These are phyloP conservation scores for Durio zibethinus DNA, from an alignment of 345 rosid species.

Conservation along the genomic window DNA sequence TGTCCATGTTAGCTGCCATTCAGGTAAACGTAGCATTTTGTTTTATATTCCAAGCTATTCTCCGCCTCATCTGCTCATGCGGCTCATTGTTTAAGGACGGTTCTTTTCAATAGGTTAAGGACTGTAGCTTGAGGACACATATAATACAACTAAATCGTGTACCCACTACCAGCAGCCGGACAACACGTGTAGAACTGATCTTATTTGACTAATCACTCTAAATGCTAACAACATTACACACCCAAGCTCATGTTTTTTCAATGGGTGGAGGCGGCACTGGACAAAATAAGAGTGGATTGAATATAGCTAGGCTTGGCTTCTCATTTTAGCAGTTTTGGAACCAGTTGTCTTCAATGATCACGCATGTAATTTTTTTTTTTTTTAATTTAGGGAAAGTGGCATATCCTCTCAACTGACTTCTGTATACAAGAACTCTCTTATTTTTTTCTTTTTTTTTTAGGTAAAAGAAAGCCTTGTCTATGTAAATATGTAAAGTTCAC, in stretches of 20 bases:
- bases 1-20: conserved; percentile 61
- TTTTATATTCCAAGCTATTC: neutral
- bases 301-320: conserved; percentile 34
- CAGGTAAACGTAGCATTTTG: conserved; percentile 50
- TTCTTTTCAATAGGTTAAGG: conserved; percentile 53
- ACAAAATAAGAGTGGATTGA: conserved; percentile 30
- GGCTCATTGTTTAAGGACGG: neutral
- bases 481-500: conserved; percentile 36
- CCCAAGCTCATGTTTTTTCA: conserved; percentile 33
- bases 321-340: conserved; percentile 24
- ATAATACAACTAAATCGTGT: conserved; percentile 59
- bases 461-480: conserved; percentile 35
- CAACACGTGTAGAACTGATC: conserved; percentile 67
- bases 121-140: conserved; percentile 88
- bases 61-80: conserved; percentile 10
- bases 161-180: conserved; percentile 56
- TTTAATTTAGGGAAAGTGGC: conserved; percentile 20
- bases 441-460: neutral
- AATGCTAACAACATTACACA: conserved; percentile 54
- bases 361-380: conserved; percentile 15
- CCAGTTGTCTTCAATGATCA: conserved; percentile 23
- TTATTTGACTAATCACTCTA: conserved; percentile 57
- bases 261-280: conserved; percentile 33
- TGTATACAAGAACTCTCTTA: neutral
- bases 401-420: conserved; percentile 17